A percentile compares a stretch with the other conserved stretches of the same genome.
phyloP scores from a whole-genome alignment of 2,329 filamentous ascomycete species.

The Aspergillus calidoustus region DNA sequence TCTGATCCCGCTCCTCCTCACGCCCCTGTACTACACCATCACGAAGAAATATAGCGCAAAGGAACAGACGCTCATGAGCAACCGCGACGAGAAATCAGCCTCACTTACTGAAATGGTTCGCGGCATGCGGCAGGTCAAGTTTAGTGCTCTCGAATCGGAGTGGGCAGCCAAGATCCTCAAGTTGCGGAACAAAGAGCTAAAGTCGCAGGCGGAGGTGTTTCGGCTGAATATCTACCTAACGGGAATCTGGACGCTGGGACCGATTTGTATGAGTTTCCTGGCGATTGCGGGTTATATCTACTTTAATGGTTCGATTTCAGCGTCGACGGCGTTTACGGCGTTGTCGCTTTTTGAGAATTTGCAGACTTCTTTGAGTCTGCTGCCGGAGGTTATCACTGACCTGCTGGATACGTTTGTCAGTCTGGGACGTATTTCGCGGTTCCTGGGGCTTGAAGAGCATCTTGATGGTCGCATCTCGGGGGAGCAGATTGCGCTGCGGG shows the following conservation, averaged over 20 bases:
- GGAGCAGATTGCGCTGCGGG: constrained; percentile 66
- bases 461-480: constrained; percentile 59
- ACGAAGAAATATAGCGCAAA: constrained; percentile 67
- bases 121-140: constrained; percentile 83
- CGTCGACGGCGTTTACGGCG: constrained; percentile 78
- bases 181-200: constrained; percentile 68
- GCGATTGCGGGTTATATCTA: constrained; percentile 70
- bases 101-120: constrained; percentile 76
- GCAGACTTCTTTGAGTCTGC: constrained; percentile 67
- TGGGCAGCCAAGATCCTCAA: constrained; percentile 72
- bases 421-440: constrained; percentile 69
- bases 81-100: constrained; percentile 73
- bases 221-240: constrained; percentile 65
- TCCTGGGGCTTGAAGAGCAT: constrained; percentile 67
- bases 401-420: constrained; percentile 72
- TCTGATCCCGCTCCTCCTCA: constrained; percentile 63
- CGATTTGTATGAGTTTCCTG: constrained; percentile 71
- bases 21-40: constrained; percentile 69
- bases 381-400: constrained; percentile 73
- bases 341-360: constrained; percentile 73
- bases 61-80: constrained; percentile 74
- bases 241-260: constrained; percentile 71
- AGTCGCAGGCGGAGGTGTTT: constrained; percentile 68
- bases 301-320: constrained; percentile 63
- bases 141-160: constrained; percentile 72